Conservation (phyloP, 257 asterid genomes). For the Vinca minor region DNA sequence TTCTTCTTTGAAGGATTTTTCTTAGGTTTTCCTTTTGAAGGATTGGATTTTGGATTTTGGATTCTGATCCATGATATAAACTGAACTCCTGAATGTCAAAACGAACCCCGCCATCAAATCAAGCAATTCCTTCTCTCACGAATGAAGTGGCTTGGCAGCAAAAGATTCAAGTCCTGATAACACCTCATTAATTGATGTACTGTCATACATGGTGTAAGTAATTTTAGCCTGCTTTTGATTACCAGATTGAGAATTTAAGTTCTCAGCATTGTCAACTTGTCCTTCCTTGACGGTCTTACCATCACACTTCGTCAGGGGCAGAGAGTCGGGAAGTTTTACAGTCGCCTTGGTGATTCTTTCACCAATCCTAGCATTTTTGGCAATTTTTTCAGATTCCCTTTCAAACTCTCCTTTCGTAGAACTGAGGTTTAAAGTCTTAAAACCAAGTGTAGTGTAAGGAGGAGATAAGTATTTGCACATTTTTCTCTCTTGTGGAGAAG, state of each 20-base stretch:
- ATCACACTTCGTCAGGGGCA: conserved; percentile 14
- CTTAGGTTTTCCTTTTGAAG: too few species aligned
- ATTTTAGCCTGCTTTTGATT: conserved; percentile 16
- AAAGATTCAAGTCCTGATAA: conserved; percentile 33
- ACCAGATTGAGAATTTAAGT: background rate
- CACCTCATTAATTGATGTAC: conserved; percentile 27
- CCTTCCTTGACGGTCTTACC: conserved; percentile 11
- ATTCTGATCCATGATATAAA: too few species aligned
- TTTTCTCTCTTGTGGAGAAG: conserved; percentile 70
- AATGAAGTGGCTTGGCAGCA: conserved; percentile 37
- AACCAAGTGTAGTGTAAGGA: conserved; percentile 39
- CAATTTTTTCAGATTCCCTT: conserved; percentile 22
- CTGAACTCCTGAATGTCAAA: conserved; percentile 46
- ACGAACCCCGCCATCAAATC: conserved; percentile 36
- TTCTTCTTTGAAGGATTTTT: too few species aligned
- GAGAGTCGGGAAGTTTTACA: conserved; percentile 20
- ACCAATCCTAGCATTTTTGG: conserved; percentile 22
- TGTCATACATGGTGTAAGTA: conserved; percentile 21
- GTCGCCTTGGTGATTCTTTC: conserved; percentile 28
- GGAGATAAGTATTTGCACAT: conserved; percentile 73
- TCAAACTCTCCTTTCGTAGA: conserved; percentile 22
- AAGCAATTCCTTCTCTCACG: conserved; percentile 28
- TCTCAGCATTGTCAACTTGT: conserved; percentile 1
- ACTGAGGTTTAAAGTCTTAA: conserved; percentile 22
- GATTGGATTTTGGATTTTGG: too few species aligned